Evolutionary conservation across 2,329 filamentous ascomycete genomes (phyloP), one percentile per base, ranked within the genome.

Genomic region (Pestalotiopsis sp.): DNA sequence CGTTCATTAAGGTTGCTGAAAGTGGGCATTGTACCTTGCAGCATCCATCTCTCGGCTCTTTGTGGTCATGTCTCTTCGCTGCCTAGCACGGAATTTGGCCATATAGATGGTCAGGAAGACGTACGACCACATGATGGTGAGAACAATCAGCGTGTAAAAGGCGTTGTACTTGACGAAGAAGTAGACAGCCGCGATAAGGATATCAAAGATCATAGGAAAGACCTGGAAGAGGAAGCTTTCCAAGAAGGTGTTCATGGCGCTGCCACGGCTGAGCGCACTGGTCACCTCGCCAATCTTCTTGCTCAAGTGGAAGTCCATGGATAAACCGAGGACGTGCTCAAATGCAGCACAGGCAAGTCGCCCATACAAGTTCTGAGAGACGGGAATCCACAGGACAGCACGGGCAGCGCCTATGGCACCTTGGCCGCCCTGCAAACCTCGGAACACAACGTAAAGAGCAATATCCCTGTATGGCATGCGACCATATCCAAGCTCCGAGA

Each of bases 231-330:
- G 76, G 62, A 85, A 81, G 48, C 78, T 78, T 71, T 86, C 84
- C 2, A 86, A 74, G 52, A 86, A 85, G 0, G 80, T 84, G 70
- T 85, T 85, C 39, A 86, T 79, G 1, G 83, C 79, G 5, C 78
- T 79, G 3, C 84, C 84, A 62, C 83, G 81, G 66, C 77, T 83
- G 0, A 86, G 74, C 0, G 84, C 84, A 60, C 81, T 85, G 3
- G 83, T 82, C 9, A 86, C 82, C 72, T 86, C 84, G 2, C 83
- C 84, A n/a, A 83, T 81, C 56, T 82, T 79, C 69, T 86, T 86
- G 72, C 81, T 82, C 1, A 85, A 74, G 66, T 86, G 84, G 58
- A 86, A 86, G 11, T 86, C 83, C 10, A 86, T 75, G 0, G 82
- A 84, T 1, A 85, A 77, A 0, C 78, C 78, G 3, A 84, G 71